Base-by-base conservation (phyloP, 768 basidiomycete species). In the Xerocomus spinulosus region DNA sequence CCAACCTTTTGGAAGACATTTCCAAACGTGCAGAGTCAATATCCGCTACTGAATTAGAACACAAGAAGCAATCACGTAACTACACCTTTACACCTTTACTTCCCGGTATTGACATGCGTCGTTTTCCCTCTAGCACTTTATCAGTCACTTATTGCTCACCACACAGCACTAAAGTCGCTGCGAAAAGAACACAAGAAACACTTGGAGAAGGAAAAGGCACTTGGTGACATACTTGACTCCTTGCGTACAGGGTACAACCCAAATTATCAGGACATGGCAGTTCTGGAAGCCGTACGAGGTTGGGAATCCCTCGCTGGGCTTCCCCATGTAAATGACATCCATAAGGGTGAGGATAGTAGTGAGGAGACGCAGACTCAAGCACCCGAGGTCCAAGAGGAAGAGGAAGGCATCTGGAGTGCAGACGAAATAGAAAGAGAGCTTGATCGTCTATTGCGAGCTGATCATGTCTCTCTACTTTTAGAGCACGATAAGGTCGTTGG, bases 211-310 rank as follows among this genome's bases (percentile, higher is more conserved):
- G 83, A 94, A 60, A 79, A 79, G 50, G 75, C 81, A 38, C 79
- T 99, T 3, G 86, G 85, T 20, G 79, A 83, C n/a, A 89, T 99
- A 42, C 77, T 99, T 6, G 78, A 83, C 49, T 73, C 83, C 24
- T 79, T 99, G 10, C 79, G 90, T 18, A 78, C 80, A 9, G 84
- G 86, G 4, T 97, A 96, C 71, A 99, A 99, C 65, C 95, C 95
- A 14, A 99, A 99, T 66, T 97, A 97, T 68, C 94, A 97, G 64
- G 95, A 99, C 63, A 98, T 99, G 95, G 93, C 92, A 2, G 95
- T 98, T 40, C 79, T 96, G 24, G 94, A 95, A 56, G 94, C 95
- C 15, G 93, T 97, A 14, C 83, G 92, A 39, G 94, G 93, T 13
- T 98, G 90, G 84, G 89, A 92, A 62, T 82, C 77, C 35, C 74